A percentile compares a stretch with the other conserved stretches of the same genome.
Evolutionary conservation across 208 protist species (phyloP).

Genomic region (Leishmania martiniquensis): DNA sequence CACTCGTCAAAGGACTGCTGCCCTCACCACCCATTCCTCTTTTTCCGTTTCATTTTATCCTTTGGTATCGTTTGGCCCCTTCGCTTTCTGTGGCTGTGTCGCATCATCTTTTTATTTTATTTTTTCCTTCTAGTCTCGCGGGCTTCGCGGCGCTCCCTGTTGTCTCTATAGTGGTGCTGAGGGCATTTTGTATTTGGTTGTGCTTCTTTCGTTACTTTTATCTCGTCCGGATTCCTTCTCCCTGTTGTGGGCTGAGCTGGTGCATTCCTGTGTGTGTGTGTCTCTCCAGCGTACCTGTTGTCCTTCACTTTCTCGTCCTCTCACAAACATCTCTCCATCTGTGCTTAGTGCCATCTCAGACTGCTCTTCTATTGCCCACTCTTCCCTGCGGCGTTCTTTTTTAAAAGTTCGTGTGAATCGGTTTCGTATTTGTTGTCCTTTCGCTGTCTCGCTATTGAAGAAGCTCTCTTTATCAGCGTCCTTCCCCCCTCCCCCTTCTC

Average conservation of each 20-base stretch:
- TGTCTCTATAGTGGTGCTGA: neutral
- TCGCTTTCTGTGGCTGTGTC: neutral
- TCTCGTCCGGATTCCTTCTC: neutral
- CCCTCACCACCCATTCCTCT: neutral
- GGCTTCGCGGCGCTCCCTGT: no score
- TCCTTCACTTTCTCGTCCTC: neutral
- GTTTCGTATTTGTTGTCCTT: constrained; percentile 7
- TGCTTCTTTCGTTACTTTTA: constrained; percentile 5
- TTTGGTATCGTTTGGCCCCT: neutral
- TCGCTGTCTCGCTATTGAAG: neutral
- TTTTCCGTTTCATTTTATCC: constrained; percentile 1
- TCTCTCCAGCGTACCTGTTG: neutral
- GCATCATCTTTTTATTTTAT: neutral
- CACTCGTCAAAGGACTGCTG: constrained; percentile 10
- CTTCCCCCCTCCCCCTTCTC: neutral
- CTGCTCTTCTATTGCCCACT: neutral
- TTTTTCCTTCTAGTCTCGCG: no score
- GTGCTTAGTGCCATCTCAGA: neutral
- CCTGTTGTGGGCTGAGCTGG: neutral
- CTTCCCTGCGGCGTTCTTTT: neutral
- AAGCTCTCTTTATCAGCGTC: no score
- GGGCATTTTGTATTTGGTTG: no score
- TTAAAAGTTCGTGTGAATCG: neutral
- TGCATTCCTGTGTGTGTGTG: neutral
- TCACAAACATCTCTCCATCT: neutral